A percentile compares a stretch with the other conserved stretches of the same genome.
These are phyloP conservation scores for Rhododendron kiyosumense DNA, from an alignment of 148 eudicot genomes.

Conservation along the genomic window DNA sequence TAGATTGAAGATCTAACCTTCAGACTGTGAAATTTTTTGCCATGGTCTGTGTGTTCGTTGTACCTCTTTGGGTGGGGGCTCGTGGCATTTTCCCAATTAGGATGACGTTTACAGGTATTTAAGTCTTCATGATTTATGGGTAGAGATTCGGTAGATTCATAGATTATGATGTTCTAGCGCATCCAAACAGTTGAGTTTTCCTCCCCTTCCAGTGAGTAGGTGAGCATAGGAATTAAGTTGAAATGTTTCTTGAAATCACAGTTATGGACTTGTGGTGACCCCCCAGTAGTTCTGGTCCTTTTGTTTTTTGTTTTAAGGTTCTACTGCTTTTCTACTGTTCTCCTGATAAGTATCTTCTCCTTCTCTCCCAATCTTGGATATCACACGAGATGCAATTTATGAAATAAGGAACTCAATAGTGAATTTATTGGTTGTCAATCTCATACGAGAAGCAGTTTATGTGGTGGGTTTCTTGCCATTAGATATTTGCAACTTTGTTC, in stretches of 20 bases:
- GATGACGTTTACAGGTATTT: neutral
- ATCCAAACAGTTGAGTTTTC: no score
- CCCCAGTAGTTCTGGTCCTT: no score
- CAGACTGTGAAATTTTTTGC: neutral
- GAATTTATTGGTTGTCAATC: neutral
- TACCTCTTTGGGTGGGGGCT: neutral
- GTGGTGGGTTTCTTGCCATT: neutral
- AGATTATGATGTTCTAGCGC: neutral
- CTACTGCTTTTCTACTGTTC: neutral
- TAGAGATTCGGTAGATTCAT: neutral
- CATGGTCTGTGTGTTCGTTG: neutral
- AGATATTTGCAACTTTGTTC: neutral
- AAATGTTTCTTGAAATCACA: no score
- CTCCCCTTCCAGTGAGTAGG: no score
- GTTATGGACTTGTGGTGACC: no score
- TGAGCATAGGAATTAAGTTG: no score
- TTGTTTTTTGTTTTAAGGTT: no score
- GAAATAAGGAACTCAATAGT: no score
- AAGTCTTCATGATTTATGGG: neutral
- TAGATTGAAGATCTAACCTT: neutral
- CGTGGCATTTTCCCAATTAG: neutral
- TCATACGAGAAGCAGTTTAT: no score
- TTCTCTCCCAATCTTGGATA: neutral
- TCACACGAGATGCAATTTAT: neutral
- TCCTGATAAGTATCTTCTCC: neutral